Evolutionary conservation across 2,329 filamentous ascomycete species (phyloP), one percentile per base, ranked within the genome.

Genomic region (Onygenales sp.): DNA sequence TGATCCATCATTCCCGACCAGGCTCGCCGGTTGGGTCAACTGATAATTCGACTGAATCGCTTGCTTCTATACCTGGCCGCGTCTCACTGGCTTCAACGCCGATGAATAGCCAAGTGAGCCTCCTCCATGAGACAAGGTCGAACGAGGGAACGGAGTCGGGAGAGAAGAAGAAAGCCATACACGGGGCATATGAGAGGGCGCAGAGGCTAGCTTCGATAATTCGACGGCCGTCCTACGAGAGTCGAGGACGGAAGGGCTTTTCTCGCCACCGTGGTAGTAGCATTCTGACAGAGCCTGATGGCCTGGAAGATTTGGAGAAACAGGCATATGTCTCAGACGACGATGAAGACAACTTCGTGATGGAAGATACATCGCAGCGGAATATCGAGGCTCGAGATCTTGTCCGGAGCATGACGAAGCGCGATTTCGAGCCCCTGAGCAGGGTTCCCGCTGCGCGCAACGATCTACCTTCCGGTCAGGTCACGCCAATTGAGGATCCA

Each of bases 361-460:
- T 44, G 11, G 39, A 14, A 8, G 27, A n/a, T 13, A 55, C 17
- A 17, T 38, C 7, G 13, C 43, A 7, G n/a, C 41, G 41, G 55
- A 63, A 58, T 45, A 60, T 61, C n/a, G 61, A 70, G 64, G 64
- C 66, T 53, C 63, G 64, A 52, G 57, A 62, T 54, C 58, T 66
- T 52, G 64, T 68, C 54, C 65, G 61, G 58, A 66, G 66, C 63
- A 71, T 72, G 68, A 64, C 67, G 60, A 61, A 61, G 54, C 62
- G 57, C 56, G 66, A 68, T 53, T 61, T 67, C 38, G 56, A 58
- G 52, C 61, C 69, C 50, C 51, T 70, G 55, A 62, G 59, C 59
- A 64, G 67, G 53, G 58, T 68, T 56, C 66, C 60, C 52, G 60
- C 66, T 54, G 62, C 62, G 5, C 64, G 64, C 47, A 59, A 65